A percentile compares a stretch with the other conserved stretches of the same genome.
These are phyloP conservation scores for Annulohypoxylon truncatum DNA, from an alignment of 2,329 filamentous ascomycete species.

Conservation along the genomic window DNA sequence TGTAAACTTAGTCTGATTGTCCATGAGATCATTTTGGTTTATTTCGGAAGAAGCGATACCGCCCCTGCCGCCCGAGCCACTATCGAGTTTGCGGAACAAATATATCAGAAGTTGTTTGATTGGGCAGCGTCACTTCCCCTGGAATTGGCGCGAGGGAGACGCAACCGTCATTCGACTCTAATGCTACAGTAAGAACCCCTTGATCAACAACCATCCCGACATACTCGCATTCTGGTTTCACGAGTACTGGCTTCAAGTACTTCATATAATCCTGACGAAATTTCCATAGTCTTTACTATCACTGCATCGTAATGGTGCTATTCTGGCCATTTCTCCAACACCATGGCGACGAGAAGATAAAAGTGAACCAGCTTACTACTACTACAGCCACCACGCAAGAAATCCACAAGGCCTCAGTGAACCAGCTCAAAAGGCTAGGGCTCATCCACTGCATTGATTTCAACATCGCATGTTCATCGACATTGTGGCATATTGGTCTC, in stretches of 20 bases:
- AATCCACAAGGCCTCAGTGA: conserved; percentile 35
- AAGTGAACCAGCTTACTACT: conserved; percentile 20
- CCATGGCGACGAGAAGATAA: conserved; percentile 23
- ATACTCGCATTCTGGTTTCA: background rate
- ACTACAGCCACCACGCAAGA: conserved; percentile 14
- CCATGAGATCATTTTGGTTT: conserved; percentile 36
- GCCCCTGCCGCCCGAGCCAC: conserved; percentile 39
- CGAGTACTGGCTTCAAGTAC: background rate
- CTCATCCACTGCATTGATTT: conserved; percentile 36
- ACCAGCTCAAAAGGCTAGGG: conserved; percentile 38
- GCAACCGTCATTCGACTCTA: conserved; percentile 29
- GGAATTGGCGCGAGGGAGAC: conserved; percentile 33
- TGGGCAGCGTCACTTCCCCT: conserved; percentile 36
- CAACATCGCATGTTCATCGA: conserved; percentile 29
- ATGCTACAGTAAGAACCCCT: conserved; percentile 37
- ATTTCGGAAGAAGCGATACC: conserved; percentile 31
- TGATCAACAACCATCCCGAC: background rate
- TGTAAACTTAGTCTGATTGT: conserved; percentile 35
- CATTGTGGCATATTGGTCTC: conserved; percentile 47
- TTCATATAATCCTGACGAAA: conserved; percentile 22
- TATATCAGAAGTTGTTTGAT: conserved; percentile 30
- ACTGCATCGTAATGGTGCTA: conserved; percentile 37
- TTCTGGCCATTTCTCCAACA: conserved; percentile 39
- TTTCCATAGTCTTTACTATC: conserved; percentile 34
- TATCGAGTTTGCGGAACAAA: conserved; percentile 31